Evolutionary conservation across 176 grass and related monocot genomes (phyloP).

Genomic region (Echinochloa phyllopogon): DNA sequence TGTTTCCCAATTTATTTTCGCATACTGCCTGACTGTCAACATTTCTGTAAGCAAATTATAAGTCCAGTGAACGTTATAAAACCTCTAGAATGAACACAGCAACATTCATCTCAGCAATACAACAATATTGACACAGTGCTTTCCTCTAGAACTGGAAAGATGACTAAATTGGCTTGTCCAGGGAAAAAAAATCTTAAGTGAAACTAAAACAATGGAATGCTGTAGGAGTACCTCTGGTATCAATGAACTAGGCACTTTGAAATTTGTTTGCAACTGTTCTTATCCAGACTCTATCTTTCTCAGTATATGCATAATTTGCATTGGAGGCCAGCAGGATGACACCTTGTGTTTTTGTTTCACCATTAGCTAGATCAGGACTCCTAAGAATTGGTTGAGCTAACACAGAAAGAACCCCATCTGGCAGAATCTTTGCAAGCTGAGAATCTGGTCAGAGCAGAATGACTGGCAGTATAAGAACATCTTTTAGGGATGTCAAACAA

Average conservation of each 20-base stretch:
- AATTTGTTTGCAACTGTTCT: slow-evolving; percentile 82
- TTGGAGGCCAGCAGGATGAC: slow-evolving; percentile 82
- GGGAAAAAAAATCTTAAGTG: background rate
- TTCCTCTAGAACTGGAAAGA: background rate
- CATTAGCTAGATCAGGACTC: slow-evolving; percentile 39
- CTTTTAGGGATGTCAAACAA: slow-evolving; percentile 28
- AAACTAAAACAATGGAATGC: slow-evolving; percentile 18
- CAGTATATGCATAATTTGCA: slow-evolving; percentile 82
- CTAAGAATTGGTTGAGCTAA: slow-evolving; percentile 63
- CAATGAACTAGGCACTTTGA: slow-evolving; percentile 30
- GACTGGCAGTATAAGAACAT: slow-evolving; percentile 30
- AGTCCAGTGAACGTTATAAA: background rate
- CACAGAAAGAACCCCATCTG: slow-evolving; percentile 69
- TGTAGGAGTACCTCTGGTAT: slow-evolving; percentile 39
- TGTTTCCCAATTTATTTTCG: background rate
- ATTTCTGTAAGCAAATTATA: background rate
- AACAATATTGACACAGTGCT: background rate
- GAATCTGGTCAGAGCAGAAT: slow-evolving; percentile 57
- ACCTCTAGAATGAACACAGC: slow-evolving; percentile 2
- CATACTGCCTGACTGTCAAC: background rate
- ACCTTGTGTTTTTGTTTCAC: slow-evolving; percentile 56
- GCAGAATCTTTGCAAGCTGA: slow-evolving; percentile 63
- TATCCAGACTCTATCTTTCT: slow-evolving; percentile 95
- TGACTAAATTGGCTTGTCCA: background rate
- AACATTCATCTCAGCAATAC: background rate